Evolutionary conservation across 2,329 filamentous ascomycete genomes (phyloP), one percentile per base, ranked within the genome.

Genomic region (Pleomassaria siparia): DNA sequence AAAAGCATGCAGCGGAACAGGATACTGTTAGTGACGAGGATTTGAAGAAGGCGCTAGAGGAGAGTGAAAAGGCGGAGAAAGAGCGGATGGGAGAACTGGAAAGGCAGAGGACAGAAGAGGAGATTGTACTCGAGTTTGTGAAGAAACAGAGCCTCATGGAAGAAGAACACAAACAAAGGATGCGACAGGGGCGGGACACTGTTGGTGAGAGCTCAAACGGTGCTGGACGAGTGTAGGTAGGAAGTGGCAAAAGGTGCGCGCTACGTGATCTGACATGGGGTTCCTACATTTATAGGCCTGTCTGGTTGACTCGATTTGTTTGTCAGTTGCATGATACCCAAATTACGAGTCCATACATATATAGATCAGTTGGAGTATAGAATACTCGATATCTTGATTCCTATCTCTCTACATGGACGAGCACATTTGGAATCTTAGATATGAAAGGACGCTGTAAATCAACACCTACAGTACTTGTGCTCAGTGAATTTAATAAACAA

Each of bases 141-240:
- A 88, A 86, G 76, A 86, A 83, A 73, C 86, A 89, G 72, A 89
- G 85, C 66, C 62, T 88, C 29, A 77, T 80, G 0, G 88, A 91
- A 69, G 83, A 56, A 29, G 49, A 56, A 30, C 46, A 52, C 41
- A 36, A 51, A 24, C 43, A 43, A 40, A 44, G 36, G 29, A 42
- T 47, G 43, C 10, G 40, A 21, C 29, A 46, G 22, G 45, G 42
- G 12, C 32, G 46, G 29, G 42, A 40, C 13, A 25, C 21, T 12
- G 39, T 3, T 2, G 45, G 45, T 7, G 45, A 43, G 29, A 43
- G 45, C 28, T 20, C 25, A 22, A 20, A 21, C 12, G 15, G 28
- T 22, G 40, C 15, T 30, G 40, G 35, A 13, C 35, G 18, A 3
- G 35, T 20, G 20, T 37, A 37, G 20, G 18, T 10, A 9, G 35